A percentile compares a stretch with the other conserved stretches of the same genome.
These are phyloP conservation scores for Cubamyces lactineus DNA, from an alignment of 768 basidiomycete species.

Conservation along the genomic window DNA sequence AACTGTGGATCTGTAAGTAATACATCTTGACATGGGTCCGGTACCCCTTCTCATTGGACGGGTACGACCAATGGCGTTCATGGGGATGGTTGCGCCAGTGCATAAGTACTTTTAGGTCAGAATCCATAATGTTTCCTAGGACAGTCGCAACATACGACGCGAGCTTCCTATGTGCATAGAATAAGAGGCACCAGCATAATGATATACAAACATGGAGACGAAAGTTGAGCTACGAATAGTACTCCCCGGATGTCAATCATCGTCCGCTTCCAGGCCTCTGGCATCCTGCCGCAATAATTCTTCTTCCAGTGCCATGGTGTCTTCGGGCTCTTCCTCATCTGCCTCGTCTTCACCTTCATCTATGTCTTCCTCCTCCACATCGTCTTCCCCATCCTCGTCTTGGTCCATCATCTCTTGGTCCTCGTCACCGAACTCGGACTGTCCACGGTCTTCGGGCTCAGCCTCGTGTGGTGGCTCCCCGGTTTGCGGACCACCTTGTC, in stretches of 20 bases:
- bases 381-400: slow-evolving; percentile 39
- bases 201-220: no score
- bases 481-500: slow-evolving; percentile 21
- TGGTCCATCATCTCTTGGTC: slow-evolving; percentile 42
- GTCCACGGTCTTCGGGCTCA: slow-evolving; percentile 28
- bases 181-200: no score
- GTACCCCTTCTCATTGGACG: no score
- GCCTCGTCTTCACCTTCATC: slow-evolving; percentile 36
- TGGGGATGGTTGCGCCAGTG: no score
- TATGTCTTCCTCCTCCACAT: slow-evolving; percentile 39
- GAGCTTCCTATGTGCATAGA: no score
- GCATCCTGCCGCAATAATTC: slow-evolving; percentile 46
- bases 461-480: slow-evolving; percentile 26
- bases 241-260: background rate
- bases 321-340: slow-evolving; percentile 45
- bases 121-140: no score
- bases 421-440: slow-evolving; percentile 35
- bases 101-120: no score
- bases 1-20: no score
- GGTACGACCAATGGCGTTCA: no score
- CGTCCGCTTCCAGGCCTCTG: slow-evolving; percentile 39
- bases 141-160: no score
- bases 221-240: no score
- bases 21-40: no score
- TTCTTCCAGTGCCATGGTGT: slow-evolving; percentile 49